A percentile compares a stretch with the other conserved stretches of the same genome.
These are phyloP conservation scores for Trichocomaceae sp. DNA, from an alignment of 2,329 filamentous ascomycete genomes.

Conservation along the genomic window DNA sequence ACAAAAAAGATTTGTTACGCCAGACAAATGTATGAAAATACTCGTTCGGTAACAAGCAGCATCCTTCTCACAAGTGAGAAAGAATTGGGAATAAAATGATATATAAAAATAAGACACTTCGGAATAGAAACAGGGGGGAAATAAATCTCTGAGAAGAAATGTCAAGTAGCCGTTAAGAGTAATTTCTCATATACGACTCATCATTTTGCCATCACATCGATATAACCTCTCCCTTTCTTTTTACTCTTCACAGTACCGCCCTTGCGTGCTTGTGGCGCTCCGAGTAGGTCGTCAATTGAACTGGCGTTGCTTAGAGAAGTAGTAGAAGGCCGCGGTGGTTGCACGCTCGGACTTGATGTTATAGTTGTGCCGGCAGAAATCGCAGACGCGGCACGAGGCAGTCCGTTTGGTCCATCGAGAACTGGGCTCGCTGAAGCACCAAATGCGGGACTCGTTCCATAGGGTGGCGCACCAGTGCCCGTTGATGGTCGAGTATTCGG, in stretches of 20 bases:
- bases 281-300: constrained; percentile 87
- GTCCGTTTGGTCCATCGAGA: constrained; percentile 17
- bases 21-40: neutral
- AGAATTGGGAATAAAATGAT: neutral
- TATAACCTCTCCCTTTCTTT: constrained; percentile 81
- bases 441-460: constrained; percentile 27
- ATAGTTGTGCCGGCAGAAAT: constrained; percentile 29
- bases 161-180: too few species aligned
- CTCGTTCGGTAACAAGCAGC: neutral
- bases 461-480: constrained; percentile 21
- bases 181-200: neutral
- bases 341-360: constrained; percentile 28
- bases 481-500: constrained; percentile 27
- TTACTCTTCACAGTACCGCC: constrained; percentile 57
- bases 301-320: constrained; percentile 88
- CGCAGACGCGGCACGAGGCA: constrained; percentile 31
- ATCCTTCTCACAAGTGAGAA: neutral
- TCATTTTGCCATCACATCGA: constrained; percentile 85
- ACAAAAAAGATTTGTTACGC: neutral
- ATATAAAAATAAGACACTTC: neutral
- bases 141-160: neutral
- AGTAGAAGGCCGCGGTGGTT: constrained; percentile 60
- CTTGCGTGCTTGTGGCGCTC: constrained; percentile 64
- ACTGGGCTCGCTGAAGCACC: constrained; percentile 20
- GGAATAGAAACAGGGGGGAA: neutral